These are phyloP conservation scores for Aquanectria penicillioides DNA, from an alignment of 2,329 filamentous ascomycete genomes.

Conservation along the genomic window DNA sequence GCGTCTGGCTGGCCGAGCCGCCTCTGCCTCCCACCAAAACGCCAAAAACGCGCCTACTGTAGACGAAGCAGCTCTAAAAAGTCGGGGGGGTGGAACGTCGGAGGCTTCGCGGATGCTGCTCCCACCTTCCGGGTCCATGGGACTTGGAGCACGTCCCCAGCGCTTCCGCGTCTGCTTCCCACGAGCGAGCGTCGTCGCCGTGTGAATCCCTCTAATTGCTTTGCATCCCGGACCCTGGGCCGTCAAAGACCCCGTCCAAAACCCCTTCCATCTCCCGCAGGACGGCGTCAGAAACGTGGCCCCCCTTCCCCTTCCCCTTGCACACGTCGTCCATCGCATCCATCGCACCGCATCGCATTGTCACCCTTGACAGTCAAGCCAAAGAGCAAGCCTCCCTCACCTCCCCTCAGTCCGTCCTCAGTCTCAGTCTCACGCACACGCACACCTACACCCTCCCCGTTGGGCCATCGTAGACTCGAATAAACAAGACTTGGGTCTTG, in stretches of 20 bases:
- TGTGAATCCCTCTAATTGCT: not conserved
- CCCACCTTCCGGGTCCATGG: not conserved
- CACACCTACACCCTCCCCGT: no score
- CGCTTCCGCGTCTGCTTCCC: not conserved
- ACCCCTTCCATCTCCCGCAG: conserved; percentile 42
- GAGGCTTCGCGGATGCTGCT: not conserved
- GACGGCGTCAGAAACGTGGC: not conserved
- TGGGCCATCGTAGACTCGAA: not conserved
- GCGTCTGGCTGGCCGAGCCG: conserved; percentile 3
- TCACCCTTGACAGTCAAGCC: no score
- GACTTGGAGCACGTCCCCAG: conserved; percentile 4
- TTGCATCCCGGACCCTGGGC: conserved; percentile 3
- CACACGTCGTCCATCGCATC: not conserved
- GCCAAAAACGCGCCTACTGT: no score
- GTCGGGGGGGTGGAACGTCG: not conserved
- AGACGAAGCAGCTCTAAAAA: conserved; percentile 5
- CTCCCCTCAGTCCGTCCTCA: no score
- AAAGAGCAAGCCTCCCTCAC: no score
- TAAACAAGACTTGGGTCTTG: conserved; percentile 5
- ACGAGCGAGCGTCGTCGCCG: no score
- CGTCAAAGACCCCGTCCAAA: conserved; percentile 16
- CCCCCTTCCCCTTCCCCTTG: not conserved
- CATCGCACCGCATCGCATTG: no score
- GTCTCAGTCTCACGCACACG: no score
- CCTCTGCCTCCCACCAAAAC: conserved; percentile 3